Conservation (phyloP, 345 rosid species). For the Sonneratia caseolaris region DNA sequence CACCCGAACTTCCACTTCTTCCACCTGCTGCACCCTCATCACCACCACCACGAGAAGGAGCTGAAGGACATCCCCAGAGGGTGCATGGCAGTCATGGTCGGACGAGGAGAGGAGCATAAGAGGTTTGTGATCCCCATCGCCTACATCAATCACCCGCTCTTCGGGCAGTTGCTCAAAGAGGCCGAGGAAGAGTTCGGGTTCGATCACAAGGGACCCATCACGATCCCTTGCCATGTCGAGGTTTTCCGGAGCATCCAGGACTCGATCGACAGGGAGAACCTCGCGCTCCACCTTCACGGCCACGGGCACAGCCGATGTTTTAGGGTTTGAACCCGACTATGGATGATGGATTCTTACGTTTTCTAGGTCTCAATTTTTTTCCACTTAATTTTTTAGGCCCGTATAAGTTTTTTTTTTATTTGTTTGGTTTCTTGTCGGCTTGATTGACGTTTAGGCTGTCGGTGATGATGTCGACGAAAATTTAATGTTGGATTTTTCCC, state of each 20-base stretch:
- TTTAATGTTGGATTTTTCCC: neutral
- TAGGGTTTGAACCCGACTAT: constrained; percentile 26
- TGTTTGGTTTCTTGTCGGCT: neutral
- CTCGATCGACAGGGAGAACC: constrained; percentile 49
- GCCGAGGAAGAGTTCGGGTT: constrained; percentile 84
- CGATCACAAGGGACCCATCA: constrained; percentile 66
- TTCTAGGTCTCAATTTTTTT: neutral
- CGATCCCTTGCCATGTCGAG: constrained; percentile 74
- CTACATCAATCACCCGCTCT: constrained; percentile 71
- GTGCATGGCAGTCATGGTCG: constrained; percentile 66
- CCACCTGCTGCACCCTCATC: constrained; percentile 24
- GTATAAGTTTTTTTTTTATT: neutral
- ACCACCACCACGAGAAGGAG: constrained; percentile 17
- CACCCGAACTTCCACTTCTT: constrained; percentile 40
- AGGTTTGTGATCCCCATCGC: constrained; percentile 75
- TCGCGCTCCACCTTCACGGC: constrained; percentile 17
- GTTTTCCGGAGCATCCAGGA: constrained; percentile 61
- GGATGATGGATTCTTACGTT: neutral
- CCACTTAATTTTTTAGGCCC: neutral
- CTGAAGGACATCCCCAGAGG: constrained; percentile 57
- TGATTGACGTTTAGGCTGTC: neutral
- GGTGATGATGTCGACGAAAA: neutral
- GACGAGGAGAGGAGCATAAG: constrained; percentile 54
- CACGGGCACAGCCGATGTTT: constrained; percentile 36
- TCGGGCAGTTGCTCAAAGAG: constrained; percentile 45